Conservation (phyloP, 2,329 filamentous ascomycete species). For the Dactylonectria macrodidyma region DNA sequence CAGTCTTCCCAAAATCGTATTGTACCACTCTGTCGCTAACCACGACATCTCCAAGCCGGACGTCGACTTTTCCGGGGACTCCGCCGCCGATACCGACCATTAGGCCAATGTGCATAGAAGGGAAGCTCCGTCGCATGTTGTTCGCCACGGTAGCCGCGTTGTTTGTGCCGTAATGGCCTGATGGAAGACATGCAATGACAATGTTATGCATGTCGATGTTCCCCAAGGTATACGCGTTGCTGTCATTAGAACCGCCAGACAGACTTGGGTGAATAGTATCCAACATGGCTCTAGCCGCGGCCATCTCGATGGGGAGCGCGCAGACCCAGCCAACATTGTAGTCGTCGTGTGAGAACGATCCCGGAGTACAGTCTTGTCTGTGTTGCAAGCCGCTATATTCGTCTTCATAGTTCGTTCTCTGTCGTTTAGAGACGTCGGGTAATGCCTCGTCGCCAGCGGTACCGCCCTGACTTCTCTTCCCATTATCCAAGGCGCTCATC, state of each 20-base stretch:
- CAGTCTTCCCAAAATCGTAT: constrained; percentile 38
- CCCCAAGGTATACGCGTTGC: constrained; percentile 31
- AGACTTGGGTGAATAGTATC: constrained; percentile 21
- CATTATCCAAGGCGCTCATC: neutral
- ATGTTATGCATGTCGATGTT: constrained; percentile 28
- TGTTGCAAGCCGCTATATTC: neutral
- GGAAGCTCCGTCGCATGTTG: constrained; percentile 35
- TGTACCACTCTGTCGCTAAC: constrained; percentile 39
- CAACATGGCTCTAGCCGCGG: constrained; percentile 33
- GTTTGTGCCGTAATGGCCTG: constrained; percentile 8
- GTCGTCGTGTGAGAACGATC: constrained; percentile 1
- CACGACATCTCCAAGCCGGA: constrained; percentile 40
- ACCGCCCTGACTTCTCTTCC: neutral
- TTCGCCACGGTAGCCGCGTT: constrained; percentile 17
- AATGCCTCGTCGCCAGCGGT: neutral
- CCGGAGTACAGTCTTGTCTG: neutral
- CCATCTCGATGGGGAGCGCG: constrained; percentile 33
- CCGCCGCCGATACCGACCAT: constrained; percentile 51
- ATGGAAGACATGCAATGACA: constrained; percentile 23
- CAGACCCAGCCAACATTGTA: constrained; percentile 39
- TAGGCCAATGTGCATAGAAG: constrained; percentile 15
- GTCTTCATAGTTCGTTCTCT: neutral
- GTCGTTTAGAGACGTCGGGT: neutral
- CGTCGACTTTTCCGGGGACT: constrained; percentile 34
- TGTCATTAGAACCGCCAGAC: neutral